Conservation (phyloP, 345 rosid species). For the Eutrema yunnanense region DNA sequence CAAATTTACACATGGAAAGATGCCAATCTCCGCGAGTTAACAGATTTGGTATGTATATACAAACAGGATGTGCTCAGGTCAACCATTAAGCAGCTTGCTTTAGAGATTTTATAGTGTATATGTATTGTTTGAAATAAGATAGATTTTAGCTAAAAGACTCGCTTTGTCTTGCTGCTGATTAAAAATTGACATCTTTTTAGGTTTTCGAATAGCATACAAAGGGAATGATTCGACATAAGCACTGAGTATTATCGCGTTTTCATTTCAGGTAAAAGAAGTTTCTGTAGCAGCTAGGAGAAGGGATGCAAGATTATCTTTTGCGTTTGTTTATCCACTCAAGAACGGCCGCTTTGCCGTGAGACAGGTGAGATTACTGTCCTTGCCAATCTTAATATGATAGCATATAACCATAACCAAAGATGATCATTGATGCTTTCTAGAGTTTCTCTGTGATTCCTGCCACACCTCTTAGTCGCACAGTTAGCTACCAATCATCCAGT, state of each 20-base stretch:
- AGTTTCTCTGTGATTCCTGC: not conserved
- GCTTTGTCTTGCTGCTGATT: not conserved
- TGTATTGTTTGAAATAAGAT: not conserved
- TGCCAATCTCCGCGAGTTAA: slow-evolving; percentile 82
- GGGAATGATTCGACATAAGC: not conserved
- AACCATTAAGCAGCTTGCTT: not conserved
- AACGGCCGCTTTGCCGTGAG: slow-evolving; percentile 65
- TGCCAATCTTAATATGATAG: not conserved
- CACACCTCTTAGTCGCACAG: not conserved
- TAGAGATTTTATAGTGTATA: not conserved
- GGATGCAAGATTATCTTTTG: slow-evolving; percentile 85
- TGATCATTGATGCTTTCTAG: not conserved
- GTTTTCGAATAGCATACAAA: not conserved
- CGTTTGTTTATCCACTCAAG: slow-evolving; percentile 84
- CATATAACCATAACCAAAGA: not conserved
- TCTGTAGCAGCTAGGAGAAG: slow-evolving; percentile 87
- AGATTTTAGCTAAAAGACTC: not conserved
- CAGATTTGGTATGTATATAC: slow-evolving; percentile 64
- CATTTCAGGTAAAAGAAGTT: slow-evolving; percentile 76
- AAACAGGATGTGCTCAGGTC: not conserved
- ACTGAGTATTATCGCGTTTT: not conserved
- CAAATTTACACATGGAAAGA: slow-evolving; percentile 98
- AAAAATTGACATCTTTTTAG: not conserved
- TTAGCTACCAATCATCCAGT: not conserved
- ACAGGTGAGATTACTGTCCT: slow-evolving; percentile 42